A percentile compares a stretch with the other conserved stretches of the same genome.
Conservation (phyloP, 2,329 filamentous ascomycete species). For the Lachnellula cervina region DNA sequence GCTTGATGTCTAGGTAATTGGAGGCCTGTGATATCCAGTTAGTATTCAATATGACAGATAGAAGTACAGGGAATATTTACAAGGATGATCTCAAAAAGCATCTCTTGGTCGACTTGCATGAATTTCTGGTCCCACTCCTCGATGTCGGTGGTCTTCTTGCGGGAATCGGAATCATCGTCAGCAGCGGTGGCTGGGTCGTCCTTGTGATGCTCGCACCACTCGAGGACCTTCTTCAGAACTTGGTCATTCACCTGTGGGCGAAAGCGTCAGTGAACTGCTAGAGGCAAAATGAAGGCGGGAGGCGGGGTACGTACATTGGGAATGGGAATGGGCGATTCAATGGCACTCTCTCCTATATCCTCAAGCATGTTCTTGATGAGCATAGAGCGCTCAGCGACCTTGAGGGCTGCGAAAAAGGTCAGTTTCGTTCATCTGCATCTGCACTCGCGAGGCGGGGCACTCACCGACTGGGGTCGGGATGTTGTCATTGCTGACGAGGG, state of each 20-base stretch:
- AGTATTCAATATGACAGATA: neutral
- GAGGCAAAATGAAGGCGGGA: slow-evolving; percentile 1
- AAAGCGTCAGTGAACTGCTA: slow-evolving; percentile 9
- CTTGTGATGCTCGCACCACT: slow-evolving; percentile 96
- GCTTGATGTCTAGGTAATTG: slow-evolving; percentile 99
- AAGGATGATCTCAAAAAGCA: slow-evolving; percentile 98
- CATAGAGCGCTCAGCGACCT: slow-evolving; percentile 84
- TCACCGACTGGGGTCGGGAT: slow-evolving; percentile 46
- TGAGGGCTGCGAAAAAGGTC: slow-evolving; percentile 55
- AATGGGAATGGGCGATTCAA: slow-evolving; percentile 62
- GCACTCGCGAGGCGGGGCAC: slow-evolving; percentile 23
- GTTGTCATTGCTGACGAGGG: slow-evolving; percentile 46
- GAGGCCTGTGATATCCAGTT: slow-evolving; percentile 58
- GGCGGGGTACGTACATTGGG: slow-evolving; percentile 58
- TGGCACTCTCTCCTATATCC: slow-evolving; percentile 68
- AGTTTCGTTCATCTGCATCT: slow-evolving; percentile 5
- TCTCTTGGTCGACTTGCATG: slow-evolving; percentile 99
- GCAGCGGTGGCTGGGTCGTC: slow-evolving; percentile 75
- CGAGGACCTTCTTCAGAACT: slow-evolving; percentile 91
- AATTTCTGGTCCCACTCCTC: slow-evolving; percentile 99
- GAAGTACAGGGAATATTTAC: slow-evolving; percentile 48
- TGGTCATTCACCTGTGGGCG: slow-evolving; percentile 73
- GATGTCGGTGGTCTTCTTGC: slow-evolving; percentile 98
- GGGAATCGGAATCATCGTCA: slow-evolving; percentile 88
- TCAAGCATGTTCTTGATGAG: slow-evolving; percentile 98